These are phyloP conservation scores for Candida gigantensis DNA, from an alignment of 1,139 yeast species.

Conservation along the genomic window DNA sequence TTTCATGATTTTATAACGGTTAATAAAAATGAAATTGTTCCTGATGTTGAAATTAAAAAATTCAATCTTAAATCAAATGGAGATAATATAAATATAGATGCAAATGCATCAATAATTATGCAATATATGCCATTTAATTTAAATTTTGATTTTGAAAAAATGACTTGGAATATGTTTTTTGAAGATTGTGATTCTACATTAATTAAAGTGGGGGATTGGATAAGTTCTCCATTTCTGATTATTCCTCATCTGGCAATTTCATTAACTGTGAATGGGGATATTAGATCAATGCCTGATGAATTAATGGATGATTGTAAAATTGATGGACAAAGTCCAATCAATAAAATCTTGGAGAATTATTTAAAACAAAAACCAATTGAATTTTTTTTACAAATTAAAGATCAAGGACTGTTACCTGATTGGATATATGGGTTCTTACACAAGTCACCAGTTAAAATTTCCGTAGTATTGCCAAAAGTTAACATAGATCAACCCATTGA, in stretches of 20 bases:
- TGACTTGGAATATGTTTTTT: constrained; percentile 30
- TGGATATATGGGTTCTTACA: constrained; percentile 27
- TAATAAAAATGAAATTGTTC: constrained; percentile 17
- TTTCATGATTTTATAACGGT: constrained; percentile 18
- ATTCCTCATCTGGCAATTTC: constrained; percentile 19
- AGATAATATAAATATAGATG: constrained; percentile 1
- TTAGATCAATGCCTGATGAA: constrained; percentile 20
- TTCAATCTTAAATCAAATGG: constrained; percentile 9
- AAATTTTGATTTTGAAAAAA: constrained; percentile 23
- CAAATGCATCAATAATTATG: constrained; percentile 1
- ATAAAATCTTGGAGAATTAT: constrained; percentile 22
- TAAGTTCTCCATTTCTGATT: constrained; percentile 18
- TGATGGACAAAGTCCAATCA: constrained; percentile 25
- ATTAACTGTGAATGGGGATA: constrained; percentile 13
- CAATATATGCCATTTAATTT: constrained; percentile 9
- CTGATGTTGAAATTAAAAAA: constrained; percentile 14
- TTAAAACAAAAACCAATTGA: constrained; percentile 22
- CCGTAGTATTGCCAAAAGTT: constrained; percentile 12
- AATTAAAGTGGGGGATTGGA: constrained; percentile 28
- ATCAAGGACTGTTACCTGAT: constrained; percentile 22
- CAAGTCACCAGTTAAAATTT: constrained; percentile 9
- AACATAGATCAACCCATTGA: constrained; percentile 2
- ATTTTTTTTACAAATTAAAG: constrained; percentile 22
- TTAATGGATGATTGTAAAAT: constrained; percentile 22
- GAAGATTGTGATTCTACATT: constrained; percentile 25